A percentile compares a stretch with the other conserved stretches of the same genome.
Evolutionary conservation across 2,329 filamentous ascomycete genomes (phyloP).

Genomic region (Plenodomus tracheiphilus): DNA sequence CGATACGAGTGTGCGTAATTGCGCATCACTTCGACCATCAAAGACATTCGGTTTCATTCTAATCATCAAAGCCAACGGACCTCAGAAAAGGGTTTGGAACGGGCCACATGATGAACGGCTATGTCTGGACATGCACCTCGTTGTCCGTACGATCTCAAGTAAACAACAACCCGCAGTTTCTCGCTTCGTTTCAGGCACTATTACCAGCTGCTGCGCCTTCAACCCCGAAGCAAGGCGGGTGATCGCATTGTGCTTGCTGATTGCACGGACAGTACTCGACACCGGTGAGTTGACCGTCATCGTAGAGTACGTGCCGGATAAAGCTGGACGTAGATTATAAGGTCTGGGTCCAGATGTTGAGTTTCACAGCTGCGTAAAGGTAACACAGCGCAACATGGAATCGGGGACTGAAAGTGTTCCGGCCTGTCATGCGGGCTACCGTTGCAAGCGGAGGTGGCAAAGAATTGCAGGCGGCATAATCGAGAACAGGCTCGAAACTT

Average conservation of each 20-base stretch:
- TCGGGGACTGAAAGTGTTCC: not conserved
- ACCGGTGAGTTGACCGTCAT: constrained; percentile 2
- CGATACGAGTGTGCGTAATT: not conserved
- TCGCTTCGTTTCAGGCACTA: constrained; percentile 1
- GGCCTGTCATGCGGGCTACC: not conserved
- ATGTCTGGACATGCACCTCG: not conserved
- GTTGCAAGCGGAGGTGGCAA: not conserved
- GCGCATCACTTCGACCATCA: not conserved
- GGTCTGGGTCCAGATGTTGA: not conserved
- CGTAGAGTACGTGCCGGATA: not conserved
- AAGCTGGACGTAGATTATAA: constrained; percentile 7
- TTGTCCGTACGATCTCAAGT: constrained; percentile 5
- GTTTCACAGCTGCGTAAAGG: constrained; percentile 4
- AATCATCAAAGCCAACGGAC: not conserved
- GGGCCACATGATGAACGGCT: not conserved
- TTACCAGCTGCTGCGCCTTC: constrained; percentile 3
- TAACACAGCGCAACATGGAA: constrained; percentile 11
- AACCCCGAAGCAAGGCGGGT: constrained; percentile 1
- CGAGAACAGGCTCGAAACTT: constrained; percentile 2
- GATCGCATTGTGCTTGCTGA: constrained; percentile 7
- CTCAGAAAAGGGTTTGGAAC: not conserved
- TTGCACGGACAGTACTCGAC: constrained; percentile 4
- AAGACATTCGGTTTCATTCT: not conserved
- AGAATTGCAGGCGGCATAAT: not conserved
- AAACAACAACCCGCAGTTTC: constrained; percentile 1